A percentile compares a stretch with the other conserved stretches of the same genome.
Conservation (phyloP, 2,329 filamentous ascomycete species). For the Didymella keratinophila region DNA sequence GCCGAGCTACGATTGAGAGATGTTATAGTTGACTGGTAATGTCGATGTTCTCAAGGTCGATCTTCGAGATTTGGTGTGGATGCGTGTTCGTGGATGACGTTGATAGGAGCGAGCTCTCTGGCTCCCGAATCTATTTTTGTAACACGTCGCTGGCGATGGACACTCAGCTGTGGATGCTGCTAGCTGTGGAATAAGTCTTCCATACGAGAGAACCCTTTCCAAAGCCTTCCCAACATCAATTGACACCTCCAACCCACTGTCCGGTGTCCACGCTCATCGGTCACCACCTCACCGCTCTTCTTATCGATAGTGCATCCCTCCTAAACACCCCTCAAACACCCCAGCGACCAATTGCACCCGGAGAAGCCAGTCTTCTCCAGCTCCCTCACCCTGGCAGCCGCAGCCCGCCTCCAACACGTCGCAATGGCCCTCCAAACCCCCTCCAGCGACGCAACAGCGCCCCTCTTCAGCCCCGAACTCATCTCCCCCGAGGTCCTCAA, state of each 20-base stretch:
- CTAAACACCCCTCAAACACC: constrained; percentile 2
- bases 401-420: constrained; percentile 8
- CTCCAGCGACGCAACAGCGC: constrained; percentile 48
- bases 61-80: background rate
- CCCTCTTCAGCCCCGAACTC: constrained; percentile 79
- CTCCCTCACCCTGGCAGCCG: constrained; percentile 7
- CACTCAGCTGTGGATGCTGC: constrained; percentile 8
- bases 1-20: background rate
- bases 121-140: constrained; percentile 14
- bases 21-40: background rate
- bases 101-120: background rate
- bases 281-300: constrained; percentile 28
- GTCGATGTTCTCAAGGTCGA: constrained; percentile 1
- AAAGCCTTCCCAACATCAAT: background rate
- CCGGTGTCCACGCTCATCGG: background rate
- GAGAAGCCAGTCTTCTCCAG: background rate
- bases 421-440: constrained; percentile 21
- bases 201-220: background rate
- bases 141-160: constrained; percentile 7
- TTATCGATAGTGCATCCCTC: constrained; percentile 36
- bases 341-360: constrained; percentile 9
- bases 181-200: background rate
- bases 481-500: constrained; percentile 78
- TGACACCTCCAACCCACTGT: background rate
- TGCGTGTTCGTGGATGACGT: constrained; percentile 5